Percentiles rank a stretch among this genome's conserved stretches.
These are phyloP conservation scores for Plasmodium yoelii DNA, from an alignment of 169 alveolate species.

Conservation along the genomic window DNA sequence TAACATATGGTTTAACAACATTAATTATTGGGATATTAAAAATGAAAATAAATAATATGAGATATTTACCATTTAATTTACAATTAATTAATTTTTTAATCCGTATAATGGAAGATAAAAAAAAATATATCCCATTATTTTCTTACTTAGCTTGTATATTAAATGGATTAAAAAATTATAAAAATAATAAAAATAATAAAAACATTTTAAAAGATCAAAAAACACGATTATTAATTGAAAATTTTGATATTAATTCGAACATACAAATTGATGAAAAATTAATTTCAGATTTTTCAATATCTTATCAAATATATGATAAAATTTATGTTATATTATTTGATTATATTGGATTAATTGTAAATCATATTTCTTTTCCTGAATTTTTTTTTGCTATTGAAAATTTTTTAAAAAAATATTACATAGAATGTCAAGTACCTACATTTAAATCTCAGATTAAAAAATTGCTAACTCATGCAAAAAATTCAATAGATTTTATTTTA, in stretches of 20 bases:
- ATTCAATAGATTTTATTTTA: conserved; percentile 46
- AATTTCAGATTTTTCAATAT: conserved; percentile 38
- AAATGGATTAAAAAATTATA: conserved; percentile 45
- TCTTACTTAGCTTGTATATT: conserved; percentile 47
- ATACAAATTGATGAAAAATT: conserved; percentile 53
- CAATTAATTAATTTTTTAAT: conserved; percentile 47
- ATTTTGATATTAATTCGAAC: conserved; percentile 37
- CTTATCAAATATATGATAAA: conserved; percentile 65
- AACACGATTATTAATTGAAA: conserved; percentile 30
- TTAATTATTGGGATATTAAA: conserved; percentile 65
- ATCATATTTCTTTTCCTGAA: conserved; percentile 71
- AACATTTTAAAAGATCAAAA: conserved; percentile 30
- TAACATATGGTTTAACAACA: conserved; percentile 46
- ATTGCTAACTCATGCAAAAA: conserved; percentile 37
- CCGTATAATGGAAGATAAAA: conserved; percentile 61
- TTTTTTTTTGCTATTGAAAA: conserved; percentile 59
- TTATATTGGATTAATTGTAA: conserved; percentile 64
- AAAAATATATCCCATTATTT: conserved; percentile 66
- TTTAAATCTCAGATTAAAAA: conserved; percentile 34
- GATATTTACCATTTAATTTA: conserved; percentile 56
- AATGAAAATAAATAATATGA: conserved; percentile 47
- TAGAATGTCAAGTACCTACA: conserved; percentile 29
- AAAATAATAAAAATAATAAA: conserved; percentile 22
- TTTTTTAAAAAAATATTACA: conserved; percentile 32
- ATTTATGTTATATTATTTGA: conserved; percentile 50